phyloP scores from a whole-genome alignment of 2,329 filamentous ascomycete genomes.

The Metarhizium sp. region DNA sequence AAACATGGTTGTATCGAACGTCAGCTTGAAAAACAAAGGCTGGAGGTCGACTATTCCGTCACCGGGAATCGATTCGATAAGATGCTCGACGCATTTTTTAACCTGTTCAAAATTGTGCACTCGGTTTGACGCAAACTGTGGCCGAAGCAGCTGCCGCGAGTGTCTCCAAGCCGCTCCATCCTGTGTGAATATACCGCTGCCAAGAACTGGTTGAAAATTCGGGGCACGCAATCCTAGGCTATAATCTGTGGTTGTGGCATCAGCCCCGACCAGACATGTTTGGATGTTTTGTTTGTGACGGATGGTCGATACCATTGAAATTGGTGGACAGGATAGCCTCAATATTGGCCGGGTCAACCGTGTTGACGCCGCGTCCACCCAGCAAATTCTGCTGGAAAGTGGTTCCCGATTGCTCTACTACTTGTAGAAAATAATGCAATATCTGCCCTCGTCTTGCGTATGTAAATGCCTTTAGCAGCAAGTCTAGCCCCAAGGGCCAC shows the following conservation, averaged over 20 bases:
- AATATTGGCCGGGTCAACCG: constrained; percentile 35
- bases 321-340: constrained; percentile 39
- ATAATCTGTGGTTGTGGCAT: background rate
- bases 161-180: constrained; percentile 32
- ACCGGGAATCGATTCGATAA: background rate
- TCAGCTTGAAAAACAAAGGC: constrained; percentile 35
- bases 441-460: constrained; percentile 1
- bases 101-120: constrained; percentile 12
- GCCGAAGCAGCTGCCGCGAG: constrained; percentile 22
- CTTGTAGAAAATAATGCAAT: constrained; percentile 3
- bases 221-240: constrained; percentile 2
- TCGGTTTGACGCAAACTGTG: constrained; percentile 13
- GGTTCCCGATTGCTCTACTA: constrained; percentile 3
- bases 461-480: constrained; percentile 1
- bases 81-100: constrained; percentile 12
- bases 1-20: constrained; percentile 33
- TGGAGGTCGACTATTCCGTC: constrained; percentile 27
- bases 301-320: constrained; percentile 21
- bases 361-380: constrained; percentile 4
- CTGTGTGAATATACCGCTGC: constrained; percentile 10
- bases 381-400: constrained; percentile 8
- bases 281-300: background rate
- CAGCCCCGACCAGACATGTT: background rate
- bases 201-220: constrained; percentile 6
- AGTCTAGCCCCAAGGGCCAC: constrained; percentile 3